Evolutionary conservation across 129 eudicot species (phyloP), one percentile per base, ranked within the genome.

Genomic region (carrot (Daucus carota)): DNA sequence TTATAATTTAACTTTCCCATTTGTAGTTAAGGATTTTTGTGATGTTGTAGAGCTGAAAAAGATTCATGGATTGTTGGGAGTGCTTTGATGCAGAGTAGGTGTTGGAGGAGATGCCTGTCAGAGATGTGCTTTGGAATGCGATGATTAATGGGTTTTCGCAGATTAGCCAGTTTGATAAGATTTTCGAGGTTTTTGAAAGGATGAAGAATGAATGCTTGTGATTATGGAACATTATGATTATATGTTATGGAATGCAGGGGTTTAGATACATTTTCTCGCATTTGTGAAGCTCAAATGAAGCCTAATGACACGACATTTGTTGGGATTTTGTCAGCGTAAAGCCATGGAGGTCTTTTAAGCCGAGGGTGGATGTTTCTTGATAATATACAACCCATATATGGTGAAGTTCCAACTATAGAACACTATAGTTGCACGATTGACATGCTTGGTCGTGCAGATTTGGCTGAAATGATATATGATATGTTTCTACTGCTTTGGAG

Each of bases 211-310:
- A 80, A 41, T n/a, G n/a, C n/a, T n/a, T n/a, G n/a, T n/a, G n/a
- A 40, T 90, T 97, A 16, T 90, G 97, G 96, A 93, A 93, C 86
- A 93, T 93, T 73, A 85, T 93, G 91, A 92, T 93, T 75, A 87
- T 82, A 89, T 87, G 97, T 13, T 88, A 86, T 65, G 98, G 95
- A 20, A 85, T 88, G 95, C 92, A 88, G 7, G 96, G 98, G 66
- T 83, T 85, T 80, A 92, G 87, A 81, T 41, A 9, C 87, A 11
- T 90, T 93, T 70, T 74, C 62, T 16, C 65, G 40, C 28, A 87
- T 90, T 96, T 46, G 81, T 63, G 81, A 81, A 40, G 65, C 75
- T 32, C 57, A 72, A 40, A 36, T 88, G 77, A 77, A 15, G 54
- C 97, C 92, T 8, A 89, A 90, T 41, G 92, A 81, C 24, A 88